Evolutionary conservation across 1,284 basidiomycete species (phyloP), one percentile per base, ranked within the genome.

Genomic region (Amylostereum areolatum): DNA sequence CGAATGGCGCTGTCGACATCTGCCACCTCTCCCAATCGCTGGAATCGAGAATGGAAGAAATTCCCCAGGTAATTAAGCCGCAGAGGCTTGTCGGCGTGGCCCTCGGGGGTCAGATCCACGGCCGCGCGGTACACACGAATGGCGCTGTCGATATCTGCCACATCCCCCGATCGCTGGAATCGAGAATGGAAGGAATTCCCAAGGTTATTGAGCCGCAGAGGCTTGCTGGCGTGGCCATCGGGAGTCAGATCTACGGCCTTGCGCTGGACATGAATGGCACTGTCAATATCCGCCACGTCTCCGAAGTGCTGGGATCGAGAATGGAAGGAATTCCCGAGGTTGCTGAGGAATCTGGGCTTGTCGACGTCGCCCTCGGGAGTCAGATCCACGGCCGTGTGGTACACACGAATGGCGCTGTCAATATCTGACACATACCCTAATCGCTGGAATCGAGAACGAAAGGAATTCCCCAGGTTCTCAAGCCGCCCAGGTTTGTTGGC

Each of bases 311-410:
- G 53, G 44, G 59, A 62, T 35, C 62, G 61, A 34, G 62, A 52
- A 43, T 58, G 57, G 43, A 66, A 46, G 5, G 63, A 57, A 32
- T 47, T 55, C 12, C 64, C 66, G 30, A 68, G 50, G 40, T 57
- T 57, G 46, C 55, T 54, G 32, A 64, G 48, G 6, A 54, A 48
- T 46, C 28, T 18, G 8, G 47, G 31, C 33, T 46, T 36, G 29
- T 47, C 32, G 5, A 46, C 39, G 33, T 50, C 42, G 12, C 43
- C 52, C 5, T 46, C 33, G 3, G 37, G 29, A 31, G 43, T 47
- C 8, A 50, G 24, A 3, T 36, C 36, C 2, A 37, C 30, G 4
- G 52, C 49, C 11, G 45, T 30, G 11, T 29, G 31, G 18, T 27
- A 39, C 1, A 24, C n/a, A 6, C 37, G 4, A 28, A 43, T 29